Percentiles rank a stretch among this genome's conserved stretches.
These are phyloP conservation scores for Penicillium brasilianum DNA, from an alignment of 2,329 filamentous ascomycete genomes.

Conservation along the genomic window DNA sequence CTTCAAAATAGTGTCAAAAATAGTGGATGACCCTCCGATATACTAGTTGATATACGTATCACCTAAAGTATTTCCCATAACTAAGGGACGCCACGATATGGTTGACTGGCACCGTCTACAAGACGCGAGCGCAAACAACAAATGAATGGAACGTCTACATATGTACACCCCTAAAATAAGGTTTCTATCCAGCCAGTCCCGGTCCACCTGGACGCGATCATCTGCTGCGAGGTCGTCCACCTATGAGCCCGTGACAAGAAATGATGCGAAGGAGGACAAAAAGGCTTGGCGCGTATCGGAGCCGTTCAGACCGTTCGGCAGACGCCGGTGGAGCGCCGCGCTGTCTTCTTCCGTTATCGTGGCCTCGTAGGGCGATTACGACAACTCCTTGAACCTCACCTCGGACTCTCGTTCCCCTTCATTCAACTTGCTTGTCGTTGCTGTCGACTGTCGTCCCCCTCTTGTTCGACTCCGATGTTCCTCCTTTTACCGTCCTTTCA, in stretches of 20 bases:
- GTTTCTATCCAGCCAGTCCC: not conserved
- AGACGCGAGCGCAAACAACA: not conserved
- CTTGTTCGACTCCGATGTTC: conserved; percentile 21
- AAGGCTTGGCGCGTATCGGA: conserved; percentile 17
- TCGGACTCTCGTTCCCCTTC: conserved; percentile 1
- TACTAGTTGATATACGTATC: not conserved
- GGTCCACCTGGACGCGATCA: not conserved
- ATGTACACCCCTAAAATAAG: not conserved
- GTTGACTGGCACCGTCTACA: too few relatives aligned
- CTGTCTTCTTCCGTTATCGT: conserved; percentile 22
- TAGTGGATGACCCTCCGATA: not conserved
- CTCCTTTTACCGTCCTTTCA: conserved; percentile 5
- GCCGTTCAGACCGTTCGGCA: not conserved
- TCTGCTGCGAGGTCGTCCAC: not conserved
- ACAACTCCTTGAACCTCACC: conserved; percentile 23
- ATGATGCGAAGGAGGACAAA: not conserved
- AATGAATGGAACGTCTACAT: not conserved
- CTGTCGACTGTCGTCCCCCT: conserved; percentile 9
- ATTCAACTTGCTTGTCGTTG: not conserved
- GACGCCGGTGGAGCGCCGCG: conserved; percentile 14
- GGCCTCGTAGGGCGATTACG: conserved; percentile 26
- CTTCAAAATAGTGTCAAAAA: too few relatives aligned
- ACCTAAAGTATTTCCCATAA: not conserved
- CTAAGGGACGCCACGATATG: not conserved
- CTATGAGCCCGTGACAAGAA: conserved; percentile 13